A percentile compares a stretch with the other conserved stretches of the same genome.
These are phyloP conservation scores for Luffa acutangula DNA, from an alignment of 306 rosid genomes.

Conservation along the genomic window DNA sequence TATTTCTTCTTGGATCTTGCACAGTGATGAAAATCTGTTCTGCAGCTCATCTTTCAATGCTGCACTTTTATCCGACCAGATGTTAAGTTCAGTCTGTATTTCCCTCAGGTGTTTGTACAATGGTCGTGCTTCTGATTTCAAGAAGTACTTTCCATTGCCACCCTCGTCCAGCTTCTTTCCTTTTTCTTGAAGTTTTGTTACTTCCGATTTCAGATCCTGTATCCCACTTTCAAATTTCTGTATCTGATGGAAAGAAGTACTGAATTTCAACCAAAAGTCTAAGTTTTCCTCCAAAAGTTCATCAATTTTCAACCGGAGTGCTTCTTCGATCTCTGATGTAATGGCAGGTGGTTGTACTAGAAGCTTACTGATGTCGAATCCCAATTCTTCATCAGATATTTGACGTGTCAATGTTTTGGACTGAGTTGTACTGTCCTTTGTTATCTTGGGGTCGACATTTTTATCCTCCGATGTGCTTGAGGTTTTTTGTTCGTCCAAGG, in stretches of 20 bases:
- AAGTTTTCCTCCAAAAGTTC: slow-evolving; percentile 85
- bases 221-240: slow-evolving; percentile 56
- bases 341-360: slow-evolving; percentile 19
- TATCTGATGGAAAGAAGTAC: slow-evolving; percentile 59
- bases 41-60: slow-evolving; percentile 59
- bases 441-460: background rate
- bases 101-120: slow-evolving; percentile 74
- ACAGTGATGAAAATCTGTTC: slow-evolving; percentile 58
- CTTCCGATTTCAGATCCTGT: slow-evolving; percentile 49
- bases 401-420: background rate
- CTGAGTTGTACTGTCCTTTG: background rate
- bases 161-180: slow-evolving; percentile 33
- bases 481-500: slow-evolving; percentile 7
- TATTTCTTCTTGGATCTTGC: slow-evolving; percentile 73
- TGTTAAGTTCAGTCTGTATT: slow-evolving; percentile 54
- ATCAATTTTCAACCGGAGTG: slow-evolving; percentile 54
- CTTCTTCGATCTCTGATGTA: slow-evolving; percentile 52
- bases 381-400: background rate
- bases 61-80: slow-evolving; percentile 52
- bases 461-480: background rate
- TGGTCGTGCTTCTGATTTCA: slow-evolving; percentile 71
- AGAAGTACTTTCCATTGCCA: slow-evolving; percentile 13
- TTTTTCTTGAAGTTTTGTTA: slow-evolving; percentile 38
- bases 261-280: slow-evolving; percentile 74
- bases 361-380: slow-evolving; percentile 21